Base-by-base conservation (phyloP, 2,329 filamentous ascomycete species). In the Venturia carpophila region DNA sequence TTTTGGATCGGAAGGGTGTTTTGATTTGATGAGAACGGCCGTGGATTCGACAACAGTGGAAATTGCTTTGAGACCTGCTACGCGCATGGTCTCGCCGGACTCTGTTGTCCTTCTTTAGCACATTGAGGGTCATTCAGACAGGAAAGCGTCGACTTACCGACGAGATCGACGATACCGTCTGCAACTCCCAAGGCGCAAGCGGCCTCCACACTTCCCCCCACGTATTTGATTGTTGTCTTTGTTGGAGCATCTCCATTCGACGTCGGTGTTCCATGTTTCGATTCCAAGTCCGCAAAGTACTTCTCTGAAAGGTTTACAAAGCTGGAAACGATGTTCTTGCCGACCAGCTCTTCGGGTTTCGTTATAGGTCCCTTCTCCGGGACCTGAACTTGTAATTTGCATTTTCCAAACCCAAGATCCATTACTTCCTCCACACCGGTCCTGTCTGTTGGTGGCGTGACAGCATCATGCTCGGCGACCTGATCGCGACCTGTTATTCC, bases 41-140 rank as follows among this genome's bases (percentile, higher is more conserved):
- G 88, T 90, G 65, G 89, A 92, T 66, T 91, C 87, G 63, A 97
- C 84, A 34, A 99, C 92, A 2, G 94, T 99, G 71, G 94, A 92
- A 71, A 97, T 97, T 65, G 93, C 88, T 78, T 92, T 92, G 62
- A 99, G 83, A 30, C 94, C 94, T 55, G 93, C 93, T 24, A 93
- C 94, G 73, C 90, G 89, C 94, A 99, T 99, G 0, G 94, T 99
- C 78, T 97, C 93, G 65, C 94, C 94, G 24, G 94, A 97, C 81
- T 99, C 93, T 94, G 70, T 24, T 11, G 34, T 15, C n/a, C n/a
- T 17, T 5, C 55, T 6, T 62, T 67, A 67, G 56, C 27, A n/a
- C n/a, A n/a, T 43, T 10, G 17, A 42, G 13, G 39, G 13, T 45
- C 9, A 3, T 5, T 17, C 5, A 39, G 19, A 9, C 3, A 15